Evolutionary conservation across 1,139 yeast species (phyloP).

Genomic region (Yamadazyma friedrichii): DNA sequence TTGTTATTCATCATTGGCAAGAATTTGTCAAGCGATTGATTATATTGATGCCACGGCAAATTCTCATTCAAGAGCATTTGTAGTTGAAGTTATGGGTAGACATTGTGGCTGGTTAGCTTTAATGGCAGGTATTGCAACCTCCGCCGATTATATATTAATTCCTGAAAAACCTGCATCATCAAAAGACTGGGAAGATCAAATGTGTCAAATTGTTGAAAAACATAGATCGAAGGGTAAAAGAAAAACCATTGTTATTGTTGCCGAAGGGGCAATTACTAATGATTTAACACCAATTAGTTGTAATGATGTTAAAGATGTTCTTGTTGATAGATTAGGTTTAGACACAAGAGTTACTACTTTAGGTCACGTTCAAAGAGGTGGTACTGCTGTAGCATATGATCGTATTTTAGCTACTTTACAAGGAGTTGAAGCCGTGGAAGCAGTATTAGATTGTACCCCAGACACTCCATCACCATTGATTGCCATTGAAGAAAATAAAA

Average conservation of each 20-base stretch:
- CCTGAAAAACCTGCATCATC: slow-evolving; percentile 79
- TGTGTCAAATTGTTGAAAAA: slow-evolving; percentile 65
- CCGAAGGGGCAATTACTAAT: slow-evolving; percentile 93
- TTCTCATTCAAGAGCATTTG: slow-evolving; percentile 96
- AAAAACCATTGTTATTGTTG: slow-evolving; percentile 92
- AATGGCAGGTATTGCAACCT: slow-evolving; percentile 93
- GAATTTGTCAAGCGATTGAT: slow-evolving; percentile 92
- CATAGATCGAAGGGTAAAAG: slow-evolving; percentile 89
- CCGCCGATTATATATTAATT: slow-evolving; percentile 90
- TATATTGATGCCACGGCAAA: slow-evolving; percentile 96
- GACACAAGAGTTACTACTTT: slow-evolving; percentile 94
- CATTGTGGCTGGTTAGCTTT: slow-evolving; percentile 99
- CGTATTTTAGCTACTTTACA: slow-evolving; percentile 88
- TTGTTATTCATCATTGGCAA: slow-evolving; percentile 87
- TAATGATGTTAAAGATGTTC: slow-evolving; percentile 72
- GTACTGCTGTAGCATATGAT: slow-evolving; percentile 93
- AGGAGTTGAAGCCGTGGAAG: slow-evolving; percentile 96
- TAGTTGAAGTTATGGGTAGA: slow-evolving; percentile 98
- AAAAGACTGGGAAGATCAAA: slow-evolving; percentile 72
- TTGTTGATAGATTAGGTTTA: slow-evolving; percentile 71
- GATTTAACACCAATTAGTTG: slow-evolving; percentile 80
- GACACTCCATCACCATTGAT: slow-evolving; percentile 95
- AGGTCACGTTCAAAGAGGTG: slow-evolving; percentile 99
- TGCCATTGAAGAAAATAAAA: slow-evolving; percentile 83
- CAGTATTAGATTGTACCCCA: slow-evolving; percentile 84